Percentiles rank a stretch among this genome's conserved stretches.
Evolutionary conservation across 768 basidiomycete species (phyloP).

Genomic region (Boletus rubroflammeus): DNA sequence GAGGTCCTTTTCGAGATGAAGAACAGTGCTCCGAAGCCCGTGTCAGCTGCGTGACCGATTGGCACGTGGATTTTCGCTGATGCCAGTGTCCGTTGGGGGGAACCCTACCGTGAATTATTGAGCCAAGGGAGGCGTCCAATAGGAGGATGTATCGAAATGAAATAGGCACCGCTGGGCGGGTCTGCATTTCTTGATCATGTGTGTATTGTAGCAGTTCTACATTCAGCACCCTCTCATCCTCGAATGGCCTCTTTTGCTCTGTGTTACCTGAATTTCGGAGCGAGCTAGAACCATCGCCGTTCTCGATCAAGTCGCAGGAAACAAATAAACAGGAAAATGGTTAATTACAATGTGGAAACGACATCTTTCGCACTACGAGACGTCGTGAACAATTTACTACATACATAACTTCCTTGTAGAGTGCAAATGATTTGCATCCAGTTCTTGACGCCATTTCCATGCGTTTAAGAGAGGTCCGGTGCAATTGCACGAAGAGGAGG

Average conservation of each 20-base stretch:
- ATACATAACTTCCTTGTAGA: neutral
- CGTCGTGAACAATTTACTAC: too few relatives aligned
- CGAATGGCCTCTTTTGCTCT: neutral
- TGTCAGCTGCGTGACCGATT: neutral
- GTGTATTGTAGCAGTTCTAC: neutral
- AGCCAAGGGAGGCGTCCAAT: neutral
- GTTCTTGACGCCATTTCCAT: neutral
- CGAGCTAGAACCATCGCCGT: neutral
- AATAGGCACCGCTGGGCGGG: neutral
- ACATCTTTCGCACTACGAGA: neutral
- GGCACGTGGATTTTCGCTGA: too few relatives aligned
- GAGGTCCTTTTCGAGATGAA: constrained; percentile 35
- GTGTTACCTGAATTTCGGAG: neutral
- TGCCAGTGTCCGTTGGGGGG: constrained; percentile 3
- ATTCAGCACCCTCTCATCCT: neutral
- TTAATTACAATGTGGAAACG: neutral
- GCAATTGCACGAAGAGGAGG: constrained; percentile 4
- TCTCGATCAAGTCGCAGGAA: neutral
- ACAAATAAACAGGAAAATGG: neutral
- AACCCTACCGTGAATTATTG: neutral
- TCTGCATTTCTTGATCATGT: neutral
- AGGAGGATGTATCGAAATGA: neutral
- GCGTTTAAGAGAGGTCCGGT: neutral
- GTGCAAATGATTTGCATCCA: neutral
- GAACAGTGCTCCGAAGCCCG: neutral